Percentiles rank a stretch among this genome's conserved stretches.
Conservation (phyloP, 495 filamentous ascomycete genomes). For the Talaromyces stipitatus region DNA sequence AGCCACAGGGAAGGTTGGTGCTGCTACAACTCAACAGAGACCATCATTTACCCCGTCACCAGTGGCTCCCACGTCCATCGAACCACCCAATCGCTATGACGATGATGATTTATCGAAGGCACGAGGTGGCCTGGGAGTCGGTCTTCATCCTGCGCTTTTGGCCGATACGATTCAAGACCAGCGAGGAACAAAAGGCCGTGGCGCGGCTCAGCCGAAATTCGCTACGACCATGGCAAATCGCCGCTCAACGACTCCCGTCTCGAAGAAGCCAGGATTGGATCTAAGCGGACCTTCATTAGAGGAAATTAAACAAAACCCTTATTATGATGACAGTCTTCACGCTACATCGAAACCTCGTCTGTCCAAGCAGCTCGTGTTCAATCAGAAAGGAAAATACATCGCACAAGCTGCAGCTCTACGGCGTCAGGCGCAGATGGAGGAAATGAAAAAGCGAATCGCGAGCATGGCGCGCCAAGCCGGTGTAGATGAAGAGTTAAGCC, state of each 20-base stretch:
- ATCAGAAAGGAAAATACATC: slow-evolving; percentile 96
- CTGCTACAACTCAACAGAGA: slow-evolving; percentile 32
- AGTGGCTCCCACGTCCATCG: slow-evolving; percentile 24
- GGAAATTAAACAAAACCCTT: slow-evolving; percentile 69
- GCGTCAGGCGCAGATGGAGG: slow-evolving; percentile 79
- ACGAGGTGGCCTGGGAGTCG: slow-evolving; percentile 77
- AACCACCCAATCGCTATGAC: slow-evolving; percentile 41
- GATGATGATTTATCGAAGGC: slow-evolving; percentile 40
- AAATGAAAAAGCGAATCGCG: slow-evolving; percentile 88
- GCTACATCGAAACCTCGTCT: slow-evolving; percentile 56
- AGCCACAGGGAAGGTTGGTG: slow-evolving; percentile 55
- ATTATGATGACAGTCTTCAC: slow-evolving; percentile 68
- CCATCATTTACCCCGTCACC: slow-evolving; percentile 8
- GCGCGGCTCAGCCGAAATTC: slow-evolving; percentile 46
- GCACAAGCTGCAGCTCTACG: slow-evolving; percentile 83
- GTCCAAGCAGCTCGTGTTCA: slow-evolving; percentile 75
- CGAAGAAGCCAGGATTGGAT: slow-evolving; percentile 55
- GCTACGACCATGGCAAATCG: slow-evolving; percentile 53
- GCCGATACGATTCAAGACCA: slow-evolving; percentile 60
- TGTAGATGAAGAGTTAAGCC: slow-evolving; percentile 83
- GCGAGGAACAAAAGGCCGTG: slow-evolving; percentile 50
- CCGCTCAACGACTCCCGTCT: slow-evolving; percentile 42
- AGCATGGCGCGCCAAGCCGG: slow-evolving; percentile 75
- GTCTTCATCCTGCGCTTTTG: slow-evolving; percentile 79
- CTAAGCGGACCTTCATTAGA: slow-evolving; percentile 61